Percentiles rank a stretch among this genome's conserved stretches.
phyloP scores from a whole-genome alignment of 148 eudicot species.

The Chenopodium berlandieri region DNA sequence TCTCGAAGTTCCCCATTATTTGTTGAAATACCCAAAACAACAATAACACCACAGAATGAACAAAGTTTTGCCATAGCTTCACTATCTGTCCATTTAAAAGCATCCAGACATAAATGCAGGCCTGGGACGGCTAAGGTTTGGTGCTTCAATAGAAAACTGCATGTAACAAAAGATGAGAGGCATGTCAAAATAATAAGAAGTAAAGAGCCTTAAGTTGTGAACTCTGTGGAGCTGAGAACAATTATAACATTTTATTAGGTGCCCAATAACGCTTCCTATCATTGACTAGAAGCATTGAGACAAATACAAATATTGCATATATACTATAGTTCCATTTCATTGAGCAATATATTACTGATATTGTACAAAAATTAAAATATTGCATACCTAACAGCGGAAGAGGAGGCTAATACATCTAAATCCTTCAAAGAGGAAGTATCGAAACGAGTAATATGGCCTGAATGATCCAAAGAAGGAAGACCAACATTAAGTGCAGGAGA shows the following conservation, averaged over 20 bases:
- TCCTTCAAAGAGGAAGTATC: constrained; percentile 66
- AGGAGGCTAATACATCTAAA: constrained; percentile 60
- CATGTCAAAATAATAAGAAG: constrained; percentile 8
- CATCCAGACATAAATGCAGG: constrained; percentile 71
- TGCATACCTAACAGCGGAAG: constrained; percentile 75
- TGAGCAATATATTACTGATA: not conserved
- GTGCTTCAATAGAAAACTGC: constrained; percentile 73
- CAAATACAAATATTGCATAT: not conserved
- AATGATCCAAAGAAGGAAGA: constrained; percentile 73
- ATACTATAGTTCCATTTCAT: not conserved
- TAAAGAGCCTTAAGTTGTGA: not conserved
- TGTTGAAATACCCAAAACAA: constrained; percentile 58
- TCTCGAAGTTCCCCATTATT: constrained; percentile 69
- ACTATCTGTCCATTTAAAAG: constrained; percentile 84
- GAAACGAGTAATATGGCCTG: constrained; percentile 59
- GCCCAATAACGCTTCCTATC: not conserved
- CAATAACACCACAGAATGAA: constrained; percentile 62
- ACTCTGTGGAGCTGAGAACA: not conserved
- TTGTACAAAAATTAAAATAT: not conserved
- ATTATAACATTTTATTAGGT: not conserved
- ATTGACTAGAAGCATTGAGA: not conserved
- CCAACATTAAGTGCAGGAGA: constrained; percentile 69
- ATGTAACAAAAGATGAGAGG: constrained; percentile 11
- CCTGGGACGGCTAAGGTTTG: constrained; percentile 71
- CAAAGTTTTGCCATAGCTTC: constrained; percentile 75